Conservation (phyloP, 805 yeast genomes). For the Kurtzmaniella fragi region DNA sequence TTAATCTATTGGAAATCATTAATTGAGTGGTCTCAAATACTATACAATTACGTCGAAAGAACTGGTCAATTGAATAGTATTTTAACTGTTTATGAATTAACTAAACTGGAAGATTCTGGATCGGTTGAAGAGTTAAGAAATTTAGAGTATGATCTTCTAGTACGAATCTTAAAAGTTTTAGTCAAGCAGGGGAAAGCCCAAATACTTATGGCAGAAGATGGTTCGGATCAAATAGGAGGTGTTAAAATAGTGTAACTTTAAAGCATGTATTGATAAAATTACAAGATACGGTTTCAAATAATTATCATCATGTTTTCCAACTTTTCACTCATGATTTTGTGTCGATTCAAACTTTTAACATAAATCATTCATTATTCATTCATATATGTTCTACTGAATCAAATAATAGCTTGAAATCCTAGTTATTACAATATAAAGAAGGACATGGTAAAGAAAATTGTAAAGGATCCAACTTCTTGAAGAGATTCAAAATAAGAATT, state of each 20-base stretch:
- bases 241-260: conserved; percentile 55
- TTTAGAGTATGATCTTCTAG: conserved; percentile 54
- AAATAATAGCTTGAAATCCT: too few species aligned
- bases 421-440: too few species aligned
- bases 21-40: conserved; percentile 32
- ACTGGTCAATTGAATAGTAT: conserved; percentile 77
- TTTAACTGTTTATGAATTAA: conserved; percentile 76
- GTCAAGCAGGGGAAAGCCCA: conserved; percentile 71
- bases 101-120: conserved; percentile 56
- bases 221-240: conserved; percentile 56
- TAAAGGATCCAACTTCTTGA: too few species aligned
- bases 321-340: too few species aligned
- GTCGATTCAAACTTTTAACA: too few species aligned
- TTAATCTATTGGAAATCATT: conserved; percentile 58
- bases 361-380: too few species aligned
- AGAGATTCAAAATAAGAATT: too few species aligned
- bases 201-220: conserved; percentile 60
- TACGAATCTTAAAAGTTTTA: conserved; percentile 47
- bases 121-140: conserved; percentile 54
- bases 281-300: too few species aligned
- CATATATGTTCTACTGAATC: too few species aligned
- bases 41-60: conserved; percentile 42
- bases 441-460: too few species aligned
- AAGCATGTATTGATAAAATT: too few species aligned
- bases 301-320: too few species aligned